Base-by-base conservation (phyloP, 495 filamentous ascomycete genomes). In the Apodospora peruviana region DNA sequence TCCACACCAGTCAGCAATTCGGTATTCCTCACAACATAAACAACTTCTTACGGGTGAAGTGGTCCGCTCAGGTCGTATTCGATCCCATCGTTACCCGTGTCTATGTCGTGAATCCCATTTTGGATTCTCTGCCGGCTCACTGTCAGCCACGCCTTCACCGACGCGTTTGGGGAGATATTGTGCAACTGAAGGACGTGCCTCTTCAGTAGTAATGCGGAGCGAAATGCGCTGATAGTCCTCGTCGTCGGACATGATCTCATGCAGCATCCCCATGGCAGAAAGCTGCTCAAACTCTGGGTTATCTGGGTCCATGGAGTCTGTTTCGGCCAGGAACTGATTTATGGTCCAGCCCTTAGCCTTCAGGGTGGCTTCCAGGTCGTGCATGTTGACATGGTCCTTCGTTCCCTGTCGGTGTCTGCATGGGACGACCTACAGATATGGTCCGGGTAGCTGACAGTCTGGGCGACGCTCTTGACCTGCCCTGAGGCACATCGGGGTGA, bases 381-480 rank as follows among this genome's bases (percentile, higher is more conserved):
- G 25, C 5, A 17, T 21, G n/a, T 40, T 37, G 20, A 57, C 27
- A 16, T 48, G 43, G 25, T 19, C 21, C 24, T 57, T 50, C n/a
- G 36, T 24, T 9, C 4, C 49, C 43, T 11, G 40, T 46, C 2
- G 10, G 1, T 4, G 45, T 52, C 17, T 34, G 18, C 47, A 45
- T 41, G 8, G 38, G 18, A 1, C 1, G 10, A 25, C 18, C 16
- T 3, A 48, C 40, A 9, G n/a, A 19, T n/a, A 51, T 25, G n/a
- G 16, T 37, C 2, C 65, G 60, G 19, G 57, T 65, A 1, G 29
- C 9, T 8, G 67, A 56, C 9, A 44, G 25, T 16, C 53, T 54
- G 2, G 68, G 68, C 8, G 66, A 69, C 25, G 64, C 48, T 37
- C 61, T 58, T 11, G 66, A 69, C 7, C 68, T 62, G 16, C 62